A percentile compares a stretch with the other conserved stretches of the same genome.
Conservation (phyloP, 345 rosid genomes). For the Anacardium occidentale region DNA sequence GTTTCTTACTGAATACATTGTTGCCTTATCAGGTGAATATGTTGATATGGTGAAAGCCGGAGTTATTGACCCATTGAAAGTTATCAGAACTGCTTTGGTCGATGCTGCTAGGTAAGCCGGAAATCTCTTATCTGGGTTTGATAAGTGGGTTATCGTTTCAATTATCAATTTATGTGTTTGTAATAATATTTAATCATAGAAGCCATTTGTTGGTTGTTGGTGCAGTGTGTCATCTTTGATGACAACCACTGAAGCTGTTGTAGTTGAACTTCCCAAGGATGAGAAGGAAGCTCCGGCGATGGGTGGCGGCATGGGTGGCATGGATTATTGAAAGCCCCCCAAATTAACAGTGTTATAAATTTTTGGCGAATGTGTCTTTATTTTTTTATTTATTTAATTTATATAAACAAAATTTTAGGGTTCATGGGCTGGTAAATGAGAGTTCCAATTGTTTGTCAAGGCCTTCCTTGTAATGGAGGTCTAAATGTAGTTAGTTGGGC, state of each 20-base stretch:
- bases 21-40: constrained; percentile 60
- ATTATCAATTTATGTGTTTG: background rate
- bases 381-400: background rate
- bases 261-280: constrained; percentile 79
- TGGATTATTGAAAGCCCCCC: constrained; percentile 57
- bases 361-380: background rate
- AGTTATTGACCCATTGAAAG: constrained; percentile 89
- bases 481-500: constrained; percentile 10
- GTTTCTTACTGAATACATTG: background rate
- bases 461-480: constrained; percentile 28
- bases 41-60: constrained; percentile 96
- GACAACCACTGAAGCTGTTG: constrained; percentile 93
- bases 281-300: constrained; percentile 63
- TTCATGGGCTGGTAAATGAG: background rate
- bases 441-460: constrained; percentile 5
- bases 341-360: background rate
- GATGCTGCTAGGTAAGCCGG: constrained; percentile 80
- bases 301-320: constrained; percentile 86
- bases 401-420: constrained; percentile 5
- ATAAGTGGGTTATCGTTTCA: background rate
- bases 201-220: background rate
- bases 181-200: background rate
- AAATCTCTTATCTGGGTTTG: background rate
- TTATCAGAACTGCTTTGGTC: constrained; percentile 90
- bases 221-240: constrained; percentile 85